Percentiles rank a stretch among this genome's conserved stretches.
These are phyloP conservation scores for Arthrobotrys sphaeroides DNA, from an alignment of 2,329 filamentous ascomycete genomes.

Conservation along the genomic window DNA sequence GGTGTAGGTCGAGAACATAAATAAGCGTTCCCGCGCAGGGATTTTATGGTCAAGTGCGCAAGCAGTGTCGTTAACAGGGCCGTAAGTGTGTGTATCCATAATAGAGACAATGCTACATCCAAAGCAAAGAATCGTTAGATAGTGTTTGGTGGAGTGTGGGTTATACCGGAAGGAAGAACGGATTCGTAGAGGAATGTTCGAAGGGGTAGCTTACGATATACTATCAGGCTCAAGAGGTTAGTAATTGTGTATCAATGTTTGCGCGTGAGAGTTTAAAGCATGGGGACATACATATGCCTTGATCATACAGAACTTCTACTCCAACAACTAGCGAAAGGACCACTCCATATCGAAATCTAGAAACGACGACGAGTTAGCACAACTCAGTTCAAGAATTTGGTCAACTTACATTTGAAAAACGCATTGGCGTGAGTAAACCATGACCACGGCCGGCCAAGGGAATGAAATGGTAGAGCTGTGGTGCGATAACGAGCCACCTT, in stretches of 20 bases:
- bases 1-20: background rate
- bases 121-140: background rate
- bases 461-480: background rate
- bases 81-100: slow-evolving; percentile 34
- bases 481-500: background rate
- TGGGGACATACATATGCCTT: slow-evolving; percentile 23
- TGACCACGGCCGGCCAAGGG: background rate
- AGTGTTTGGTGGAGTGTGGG: background rate
- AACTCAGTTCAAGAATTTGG: too few relatives aligned
- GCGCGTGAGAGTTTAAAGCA: background rate
- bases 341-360: slow-evolving; percentile 34
- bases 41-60: background rate
- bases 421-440: slow-evolving; percentile 27
- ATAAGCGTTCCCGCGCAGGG: background rate
- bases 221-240: background rate
- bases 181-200: background rate
- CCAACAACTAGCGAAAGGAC: slow-evolving; percentile 23
- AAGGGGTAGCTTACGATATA: slow-evolving; percentile 30
- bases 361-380: too few relatives aligned
- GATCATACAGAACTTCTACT: slow-evolving; percentile 31
- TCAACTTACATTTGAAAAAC: slow-evolving; percentile 35
- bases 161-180: background rate
- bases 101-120: slow-evolving; percentile 24
- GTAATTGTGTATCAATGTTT: background rate
- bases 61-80: slow-evolving; percentile 3